Base-by-base conservation (phyloP, 305 asterid genomes). In the Solanum hybrid region DNA sequence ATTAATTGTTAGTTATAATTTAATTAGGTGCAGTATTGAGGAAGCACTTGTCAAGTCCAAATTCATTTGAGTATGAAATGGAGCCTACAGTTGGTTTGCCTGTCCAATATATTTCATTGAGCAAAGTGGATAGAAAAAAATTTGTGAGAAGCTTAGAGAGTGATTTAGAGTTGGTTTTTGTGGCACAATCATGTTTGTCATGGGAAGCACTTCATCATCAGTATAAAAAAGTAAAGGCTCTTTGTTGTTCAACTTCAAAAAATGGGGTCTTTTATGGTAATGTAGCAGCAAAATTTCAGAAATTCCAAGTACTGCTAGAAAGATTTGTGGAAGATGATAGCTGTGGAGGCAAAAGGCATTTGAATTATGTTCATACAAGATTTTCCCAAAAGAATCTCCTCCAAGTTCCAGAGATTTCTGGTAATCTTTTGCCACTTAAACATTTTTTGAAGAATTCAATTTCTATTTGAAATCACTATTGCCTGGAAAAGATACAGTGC, bases 161-260 rank as follows among this genome's bases (percentile, higher is more conserved):
- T 88, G 97, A 96, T 89, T 88, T 95, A 36, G 96, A 95, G 91
- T 88, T 95, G 92, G 94, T 94, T 69, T 90, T 89, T 90, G 96
- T 94, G 83, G 96, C 96, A 57, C 94, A 95, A 40, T 88, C 89
- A 37, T 94, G 97, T 93, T 88, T 96, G 87, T 92, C 93, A 8
- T 96, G 97, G 96, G 98, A 95, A 76, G 94, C 95, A 77, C 93
- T 95, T 35, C 90, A 94, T 90, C 90, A 94, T 76, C 95, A 95
- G 42, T 93, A 92, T 75, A 88, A 84, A 75, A 93, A 93, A 89
- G 91, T 95, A 29, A 92, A 95, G 87, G 90, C 91, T 28, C 75
- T 93, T 39, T 80, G 87, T 24, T 28, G 35, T 11, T 90, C 86
- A 83, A 13, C 40, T 81, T 79, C 73, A 33, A 67, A 77, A 81